These are phyloP conservation scores for Gautieria morchelliformis DNA, from an alignment of 768 basidiomycete genomes.

Conservation along the genomic window DNA sequence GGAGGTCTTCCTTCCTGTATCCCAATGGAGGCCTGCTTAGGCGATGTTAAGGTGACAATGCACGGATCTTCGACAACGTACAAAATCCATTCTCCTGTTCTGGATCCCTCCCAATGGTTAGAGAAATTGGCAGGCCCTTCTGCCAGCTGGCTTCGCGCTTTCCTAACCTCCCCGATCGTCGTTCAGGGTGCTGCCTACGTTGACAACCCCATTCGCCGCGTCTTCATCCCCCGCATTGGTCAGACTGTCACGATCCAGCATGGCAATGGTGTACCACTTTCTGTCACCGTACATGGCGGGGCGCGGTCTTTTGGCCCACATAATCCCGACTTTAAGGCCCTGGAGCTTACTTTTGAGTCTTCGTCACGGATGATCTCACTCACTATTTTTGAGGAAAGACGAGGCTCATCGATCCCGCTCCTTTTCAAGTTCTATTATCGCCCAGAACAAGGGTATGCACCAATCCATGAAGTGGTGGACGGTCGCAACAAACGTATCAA, in stretches of 20 bases:
- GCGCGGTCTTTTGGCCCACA: slow-evolving; percentile 75
- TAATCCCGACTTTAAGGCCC: slow-evolving; percentile 68
- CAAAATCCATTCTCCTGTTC: slow-evolving; percentile 36
- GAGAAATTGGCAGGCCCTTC: slow-evolving; percentile 74
- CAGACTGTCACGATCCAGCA: slow-evolving; percentile 65
- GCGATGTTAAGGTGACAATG: slow-evolving; percentile 11
- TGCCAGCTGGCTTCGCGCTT: slow-evolving; percentile 79
- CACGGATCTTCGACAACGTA: slow-evolving; percentile 40
- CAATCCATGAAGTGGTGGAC: slow-evolving; percentile 82
- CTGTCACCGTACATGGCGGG: slow-evolving; percentile 63
- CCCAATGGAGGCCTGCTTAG: slow-evolving; percentile 11
- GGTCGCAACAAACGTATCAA: slow-evolving; percentile 88
- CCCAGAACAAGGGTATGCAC: slow-evolving; percentile 80
- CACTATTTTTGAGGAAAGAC: slow-evolving; percentile 77
- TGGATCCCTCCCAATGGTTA: slow-evolving; percentile 67
- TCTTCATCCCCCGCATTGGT: slow-evolving; percentile 71
- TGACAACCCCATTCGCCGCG: slow-evolving; percentile 79
- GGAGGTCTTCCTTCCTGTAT: slow-evolving; percentile 35
- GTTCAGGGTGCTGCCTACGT: slow-evolving; percentile 82
- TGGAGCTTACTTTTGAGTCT: slow-evolving; percentile 57
- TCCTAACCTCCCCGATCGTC: slow-evolving; percentile 71
- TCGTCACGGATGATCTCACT: slow-evolving; percentile 52
- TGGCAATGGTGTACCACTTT: slow-evolving; percentile 37
- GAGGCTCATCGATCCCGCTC: slow-evolving; percentile 67
- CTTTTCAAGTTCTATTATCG: slow-evolving; percentile 76